phyloP scores from a whole-genome alignment of 1,284 basidiomycete genomes.

The Tranzscheliella williamsii region DNA sequence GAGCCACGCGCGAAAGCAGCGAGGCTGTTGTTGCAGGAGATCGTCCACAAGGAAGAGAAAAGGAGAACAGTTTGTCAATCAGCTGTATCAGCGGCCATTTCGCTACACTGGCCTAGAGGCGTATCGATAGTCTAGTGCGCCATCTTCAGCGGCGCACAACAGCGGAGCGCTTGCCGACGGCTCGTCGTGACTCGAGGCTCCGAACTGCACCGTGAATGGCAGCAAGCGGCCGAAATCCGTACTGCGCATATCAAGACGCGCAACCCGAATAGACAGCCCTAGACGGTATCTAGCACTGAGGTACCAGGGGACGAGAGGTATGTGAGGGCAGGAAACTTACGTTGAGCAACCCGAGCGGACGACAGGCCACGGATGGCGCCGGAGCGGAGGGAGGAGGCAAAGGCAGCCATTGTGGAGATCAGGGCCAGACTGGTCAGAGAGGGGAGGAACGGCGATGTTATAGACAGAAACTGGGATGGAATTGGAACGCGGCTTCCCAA shows the following conservation, averaged over 20 bases:
- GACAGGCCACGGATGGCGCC: conserved; percentile 38
- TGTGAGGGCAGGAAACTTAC: conserved; percentile 16
- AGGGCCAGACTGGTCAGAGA: no score
- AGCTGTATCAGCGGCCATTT: not conserved
- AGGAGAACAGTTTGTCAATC: not conserved
- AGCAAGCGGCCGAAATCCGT: not conserved
- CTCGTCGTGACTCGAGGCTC: not conserved
- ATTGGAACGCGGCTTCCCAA: no score
- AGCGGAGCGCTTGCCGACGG: not conserved
- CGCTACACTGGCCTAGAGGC: not conserved
- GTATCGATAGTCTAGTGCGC: no score
- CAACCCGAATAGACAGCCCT: not conserved
- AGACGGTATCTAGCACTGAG: not conserved
- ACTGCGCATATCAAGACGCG: not conserved
- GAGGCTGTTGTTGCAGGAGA: conserved; percentile 37
- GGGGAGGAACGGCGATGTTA: not conserved
- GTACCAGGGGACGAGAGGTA: not conserved
- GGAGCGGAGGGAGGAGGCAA: conserved; percentile 38
- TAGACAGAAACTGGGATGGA: no score
- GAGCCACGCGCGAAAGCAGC: conserved; percentile 28
- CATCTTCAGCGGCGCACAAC: no score
- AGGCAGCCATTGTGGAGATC: conserved; percentile 24
- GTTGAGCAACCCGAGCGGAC: conserved; percentile 32
- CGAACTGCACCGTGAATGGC: not conserved
- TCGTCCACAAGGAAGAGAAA: not conserved